Evolutionary conservation across 2,329 filamentous ascomycete genomes (phyloP), one percentile per base, ranked within the genome.

Genomic region (Talaromyces sp.): DNA sequence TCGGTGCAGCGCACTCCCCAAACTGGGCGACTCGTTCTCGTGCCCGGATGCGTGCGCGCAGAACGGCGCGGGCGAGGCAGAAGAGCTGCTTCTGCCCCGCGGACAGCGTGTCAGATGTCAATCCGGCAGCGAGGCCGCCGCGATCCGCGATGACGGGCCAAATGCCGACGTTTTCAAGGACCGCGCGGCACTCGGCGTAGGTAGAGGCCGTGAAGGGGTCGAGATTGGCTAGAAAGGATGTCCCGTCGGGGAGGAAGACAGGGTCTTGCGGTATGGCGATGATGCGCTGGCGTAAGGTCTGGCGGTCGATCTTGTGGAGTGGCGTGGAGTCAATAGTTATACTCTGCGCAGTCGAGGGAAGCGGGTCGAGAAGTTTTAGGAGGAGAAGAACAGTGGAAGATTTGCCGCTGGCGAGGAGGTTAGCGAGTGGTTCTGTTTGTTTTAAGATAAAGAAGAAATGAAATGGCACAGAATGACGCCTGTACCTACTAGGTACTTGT

Each of bases 181-280:
- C 49, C 11, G 11, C 55, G 26, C 43, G 55, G 29, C 55, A 57
- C 29, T 57, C 55, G 27, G 41, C 41, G 8, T 51, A 10, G 27
- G 55, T 56, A 29, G 55, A 56, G 38, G 4, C 55, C 7, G 38
- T 49, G 26, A 57, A 50, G 80, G 78, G 59, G 82, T 81, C 64
- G 0, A 82, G 71, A 59, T 83, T 81, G 7, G 67, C 56, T 29
- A 68, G 70, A 61, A 80, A 73, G 1, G 72, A 75, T 52, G 73
- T 76, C 6, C 73, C 76, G 38, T 76, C 78, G 0, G 78, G 78
- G 1, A 84, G 69, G 67, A 85, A 83, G 3, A 82, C 77, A 0
- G 81, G 69, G 4, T 85, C 83, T 66, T 86, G 83, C 0, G 83
- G 81, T 0, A 85, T 70, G 4, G 81, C 79, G 49, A 83, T 81